phyloP scores from a whole-genome alignment of 257 asterid species.

The Buddleja alternifolia region DNA sequence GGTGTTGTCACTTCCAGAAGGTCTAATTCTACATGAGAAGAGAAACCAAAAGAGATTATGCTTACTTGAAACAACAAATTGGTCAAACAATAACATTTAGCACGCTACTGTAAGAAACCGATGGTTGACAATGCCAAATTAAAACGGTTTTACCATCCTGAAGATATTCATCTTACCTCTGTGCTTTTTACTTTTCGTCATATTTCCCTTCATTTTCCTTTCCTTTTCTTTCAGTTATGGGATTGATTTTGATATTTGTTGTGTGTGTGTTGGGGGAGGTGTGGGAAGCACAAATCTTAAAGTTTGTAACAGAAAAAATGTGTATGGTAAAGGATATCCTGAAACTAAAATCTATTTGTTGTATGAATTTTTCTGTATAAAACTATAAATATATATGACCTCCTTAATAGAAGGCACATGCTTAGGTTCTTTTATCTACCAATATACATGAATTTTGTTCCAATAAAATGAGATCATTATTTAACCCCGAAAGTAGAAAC shows the following conservation, averaged over 20 bases:
- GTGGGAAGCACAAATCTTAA: background rate
- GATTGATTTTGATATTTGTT: background rate
- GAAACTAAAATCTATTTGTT: background rate
- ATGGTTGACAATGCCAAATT: conserved; percentile 7
- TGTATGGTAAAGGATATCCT: conserved; percentile 5
- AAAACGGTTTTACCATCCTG: too few species aligned
- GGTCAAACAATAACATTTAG: background rate
- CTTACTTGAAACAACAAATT: background rate
- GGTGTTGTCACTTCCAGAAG: background rate
- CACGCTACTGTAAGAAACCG: conserved; percentile 15
- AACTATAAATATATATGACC: background rate
- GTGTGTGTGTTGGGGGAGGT: background rate
- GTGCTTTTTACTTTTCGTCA: background rate
- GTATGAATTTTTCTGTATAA: background rate
- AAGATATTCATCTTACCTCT: background rate
- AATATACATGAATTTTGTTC: conserved; percentile 14
- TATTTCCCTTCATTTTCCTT: background rate
- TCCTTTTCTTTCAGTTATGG: background rate
- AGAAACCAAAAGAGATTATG: background rate
- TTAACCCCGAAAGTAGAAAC: conserved; percentile 4
- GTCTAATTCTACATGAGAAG: background rate
- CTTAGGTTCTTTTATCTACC: background rate
- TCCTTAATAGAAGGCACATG: conserved; percentile 12
- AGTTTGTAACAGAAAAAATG: background rate
- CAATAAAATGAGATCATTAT: conserved; percentile 15